Evolutionary conservation across 306 rosid species (phyloP).

Genomic region (Prunus kanzakura): DNA sequence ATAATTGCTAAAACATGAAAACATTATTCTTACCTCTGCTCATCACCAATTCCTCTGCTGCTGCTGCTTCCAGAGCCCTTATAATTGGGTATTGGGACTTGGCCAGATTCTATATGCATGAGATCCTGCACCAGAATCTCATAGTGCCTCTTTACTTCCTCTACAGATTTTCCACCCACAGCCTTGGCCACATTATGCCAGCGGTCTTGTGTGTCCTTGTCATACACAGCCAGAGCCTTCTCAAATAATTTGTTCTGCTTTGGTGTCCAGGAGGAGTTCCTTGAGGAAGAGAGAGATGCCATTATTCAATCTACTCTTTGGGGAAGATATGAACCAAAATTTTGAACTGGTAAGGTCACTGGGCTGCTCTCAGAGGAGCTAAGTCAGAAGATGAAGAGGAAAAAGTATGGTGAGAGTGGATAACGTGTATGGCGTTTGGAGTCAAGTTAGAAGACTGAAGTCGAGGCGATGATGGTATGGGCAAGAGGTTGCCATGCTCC

Average conservation of each 20-base stretch:
- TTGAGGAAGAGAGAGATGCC: constrained; percentile 35
- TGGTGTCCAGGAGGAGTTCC: constrained; percentile 59
- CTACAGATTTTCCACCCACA: constrained; percentile 71
- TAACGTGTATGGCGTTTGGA: not conserved
- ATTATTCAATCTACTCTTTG: constrained; percentile 4
- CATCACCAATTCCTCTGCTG: constrained; percentile 26
- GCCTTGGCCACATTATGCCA: constrained; percentile 89
- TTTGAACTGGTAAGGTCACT: not conserved
- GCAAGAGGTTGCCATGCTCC: constrained; percentile 24
- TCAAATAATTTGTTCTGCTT: constrained; percentile 82
- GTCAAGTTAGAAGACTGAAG: constrained; percentile 11
- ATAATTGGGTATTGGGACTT: constrained; percentile 67
- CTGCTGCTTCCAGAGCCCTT: constrained; percentile 34
- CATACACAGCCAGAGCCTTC: constrained; percentile 81
- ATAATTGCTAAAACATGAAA: not conserved
- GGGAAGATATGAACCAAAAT: not conserved
- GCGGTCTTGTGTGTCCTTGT: constrained; percentile 74
- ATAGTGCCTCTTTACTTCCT: constrained; percentile 75
- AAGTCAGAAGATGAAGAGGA: not conserved
- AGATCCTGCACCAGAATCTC: constrained; percentile 77
- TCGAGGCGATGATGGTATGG: constrained; percentile 15
- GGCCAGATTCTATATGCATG: constrained; percentile 67
- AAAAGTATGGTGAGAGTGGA: not conserved
- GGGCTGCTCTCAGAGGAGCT: not conserved
- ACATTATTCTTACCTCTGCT: constrained; percentile 47